Percentiles rank a stretch among this genome's conserved stretches.
phyloP scores from a whole-genome alignment of 768 basidiomycete species.

The Mrakia gelida region DNA sequence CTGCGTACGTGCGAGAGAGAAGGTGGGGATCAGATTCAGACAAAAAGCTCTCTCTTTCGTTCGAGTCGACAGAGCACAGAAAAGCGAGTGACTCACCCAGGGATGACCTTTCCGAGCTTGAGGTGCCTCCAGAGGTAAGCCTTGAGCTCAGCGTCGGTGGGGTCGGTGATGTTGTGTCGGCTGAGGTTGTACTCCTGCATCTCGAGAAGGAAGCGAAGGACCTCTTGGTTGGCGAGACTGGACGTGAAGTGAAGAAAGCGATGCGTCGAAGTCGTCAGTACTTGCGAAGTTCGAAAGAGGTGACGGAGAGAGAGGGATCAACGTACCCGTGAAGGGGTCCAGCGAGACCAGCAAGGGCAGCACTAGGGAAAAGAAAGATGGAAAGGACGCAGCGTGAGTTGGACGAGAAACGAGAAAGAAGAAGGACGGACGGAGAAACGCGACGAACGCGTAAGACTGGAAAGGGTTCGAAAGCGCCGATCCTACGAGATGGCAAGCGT shows the following conservation, averaged over 20 bases:
- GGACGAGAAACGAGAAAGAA: neutral
- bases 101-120: conserved; percentile 88
- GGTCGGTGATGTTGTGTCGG: neutral
- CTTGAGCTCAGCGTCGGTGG: conserved; percentile 54
- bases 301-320: too few species aligned
- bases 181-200: conserved; percentile 70
- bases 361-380: conserved; percentile 41
- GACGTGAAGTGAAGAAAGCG: too few species aligned
- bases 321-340: conserved; percentile 82
- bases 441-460: conserved; percentile 66
- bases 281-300: too few species aligned
- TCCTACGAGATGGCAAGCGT: conserved; percentile 53
- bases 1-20: conserved; percentile 46
- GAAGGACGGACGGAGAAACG: neutral
- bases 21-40: neutral
- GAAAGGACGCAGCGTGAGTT: neutral
- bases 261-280: too few species aligned
- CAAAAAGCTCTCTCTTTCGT: too few species aligned
- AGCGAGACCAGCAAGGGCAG: conserved; percentile 87
- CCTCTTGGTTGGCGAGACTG: conserved; percentile 80
- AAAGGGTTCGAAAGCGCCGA: conserved; percentile 95
- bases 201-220: conserved; percentile 89
- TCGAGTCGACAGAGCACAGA: too few species aligned
- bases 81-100: conserved; percentile 56
- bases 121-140: conserved; percentile 94